These are phyloP conservation scores for Petunia axillaris DNA, from an alignment of 257 asterid genomes.

Conservation along the genomic window DNA sequence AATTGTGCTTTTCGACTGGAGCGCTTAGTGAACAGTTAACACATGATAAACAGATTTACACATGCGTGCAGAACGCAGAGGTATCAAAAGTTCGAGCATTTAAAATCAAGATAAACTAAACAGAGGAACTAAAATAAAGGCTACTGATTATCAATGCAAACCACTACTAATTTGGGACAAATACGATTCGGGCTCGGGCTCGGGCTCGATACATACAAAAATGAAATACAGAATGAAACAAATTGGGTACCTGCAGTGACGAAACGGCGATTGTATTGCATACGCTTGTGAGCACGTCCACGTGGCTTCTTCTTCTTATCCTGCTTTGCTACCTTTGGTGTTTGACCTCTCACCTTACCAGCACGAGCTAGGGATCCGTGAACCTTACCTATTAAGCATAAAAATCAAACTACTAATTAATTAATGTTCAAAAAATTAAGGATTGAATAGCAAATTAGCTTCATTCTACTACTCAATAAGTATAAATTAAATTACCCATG, in stretches of 20 bases:
- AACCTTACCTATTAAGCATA: conserved; percentile 62
- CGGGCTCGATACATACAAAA: neutral
- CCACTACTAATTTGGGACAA: too few relatives aligned
- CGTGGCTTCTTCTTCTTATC: conserved; percentile 93
- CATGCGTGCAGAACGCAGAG: too few relatives aligned
- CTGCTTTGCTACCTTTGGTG: conserved; percentile 88
- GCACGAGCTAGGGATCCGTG: conserved; percentile 99
- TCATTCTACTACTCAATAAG: neutral
- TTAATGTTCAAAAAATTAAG: neutral
- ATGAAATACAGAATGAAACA: neutral
- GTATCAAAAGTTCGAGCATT: too few relatives aligned
- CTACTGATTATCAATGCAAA: too few relatives aligned
- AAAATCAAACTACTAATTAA: neutral
- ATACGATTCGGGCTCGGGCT: neutral
- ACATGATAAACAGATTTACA: too few relatives aligned
- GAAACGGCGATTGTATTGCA: conserved; percentile 89
- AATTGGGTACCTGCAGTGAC: conserved; percentile 75
- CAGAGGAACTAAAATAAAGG: too few relatives aligned
- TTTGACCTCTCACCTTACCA: conserved; percentile 90
- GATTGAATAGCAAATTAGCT: neutral
- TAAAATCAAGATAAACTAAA: too few relatives aligned
- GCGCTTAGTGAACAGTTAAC: too few relatives aligned
- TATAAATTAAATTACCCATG: conserved; percentile 39
- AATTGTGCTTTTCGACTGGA: too few relatives aligned
- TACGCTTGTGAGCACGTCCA: conserved; percentile 91